Percentiles rank a stretch among this genome's conserved stretches.
Conservation (phyloP, 345 rosid species). For the Brassica cretica region DNA sequence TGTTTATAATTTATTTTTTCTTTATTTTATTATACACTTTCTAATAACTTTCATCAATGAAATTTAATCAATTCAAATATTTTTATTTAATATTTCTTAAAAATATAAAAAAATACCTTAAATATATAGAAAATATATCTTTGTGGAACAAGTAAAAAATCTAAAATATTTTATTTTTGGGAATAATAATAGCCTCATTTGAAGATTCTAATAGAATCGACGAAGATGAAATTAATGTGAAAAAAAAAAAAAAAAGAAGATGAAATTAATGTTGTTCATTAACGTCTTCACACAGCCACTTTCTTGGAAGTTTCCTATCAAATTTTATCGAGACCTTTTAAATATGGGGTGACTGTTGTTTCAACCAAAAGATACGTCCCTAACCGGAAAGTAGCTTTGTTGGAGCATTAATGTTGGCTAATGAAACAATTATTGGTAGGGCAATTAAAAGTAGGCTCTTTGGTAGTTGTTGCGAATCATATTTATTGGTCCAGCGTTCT, state of each 20-base stretch:
- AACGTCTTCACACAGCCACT: not conserved
- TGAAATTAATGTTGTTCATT: not conserved
- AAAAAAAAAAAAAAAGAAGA: too few relatives aligned
- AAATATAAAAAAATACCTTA: too few relatives aligned
- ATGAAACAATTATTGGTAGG: not conserved
- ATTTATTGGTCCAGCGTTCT: constrained; percentile 18
- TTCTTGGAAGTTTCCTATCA: constrained; percentile 19
- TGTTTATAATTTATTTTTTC: too few relatives aligned
- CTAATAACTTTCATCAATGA: too few relatives aligned
- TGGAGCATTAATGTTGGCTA: not conserved
- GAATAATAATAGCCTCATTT: not conserved
- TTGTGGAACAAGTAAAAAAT: too few relatives aligned
- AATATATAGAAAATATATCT: too few relatives aligned
- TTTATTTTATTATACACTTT: too few relatives aligned
- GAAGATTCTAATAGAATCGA: constrained; percentile 26
- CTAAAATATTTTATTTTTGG: too few relatives aligned
- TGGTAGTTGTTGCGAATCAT: constrained; percentile 11
- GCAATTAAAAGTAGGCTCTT: not conserved
- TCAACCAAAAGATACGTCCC: not conserved
- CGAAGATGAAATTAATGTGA: not conserved
- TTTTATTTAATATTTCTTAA: too few relatives aligned
- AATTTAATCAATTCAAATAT: too few relatives aligned
- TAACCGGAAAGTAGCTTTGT: not conserved
- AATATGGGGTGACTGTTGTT: not conserved
- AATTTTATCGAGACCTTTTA: not conserved